Evolutionary conservation across 768 basidiomycete genomes (phyloP), one percentile per base, ranked within the genome.

Genomic region (Boletus reticulatus): DNA sequence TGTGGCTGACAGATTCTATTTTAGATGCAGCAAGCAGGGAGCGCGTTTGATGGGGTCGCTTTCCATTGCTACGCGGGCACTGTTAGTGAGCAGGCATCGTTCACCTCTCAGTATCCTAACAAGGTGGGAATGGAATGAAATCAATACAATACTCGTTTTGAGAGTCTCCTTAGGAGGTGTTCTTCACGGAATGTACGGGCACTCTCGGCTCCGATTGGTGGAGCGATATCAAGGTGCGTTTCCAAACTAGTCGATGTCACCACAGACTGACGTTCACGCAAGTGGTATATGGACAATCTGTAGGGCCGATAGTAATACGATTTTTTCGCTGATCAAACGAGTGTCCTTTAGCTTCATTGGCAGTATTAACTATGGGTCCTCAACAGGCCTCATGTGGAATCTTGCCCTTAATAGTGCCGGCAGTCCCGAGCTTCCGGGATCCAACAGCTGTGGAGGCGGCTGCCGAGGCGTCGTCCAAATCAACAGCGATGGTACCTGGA

Each of bases 251-350:
- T 31, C 3, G 5, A 7, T 32, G 6, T 32, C n/a, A 20, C 43
- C 8, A 36, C 16, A 32, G 38, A 42, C 50, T 70, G 39, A 71
- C 48, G 14, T 41, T 16, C 22, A 38, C 27, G 4, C 39, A 53
- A 85, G 84, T 88, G 85, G 85, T 83, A 85, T 57, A 82, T 86
- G 79, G 78, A 84, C 56, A 85, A 85, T 61, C 69, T 88, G 82
- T 87, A 55, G 47, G 79, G 59, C 16, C 24, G 31, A 16, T 14
- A 27, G 17, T 19, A 45, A 34, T 1, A n/a, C 44, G 59, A 52
- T 41, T 68, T 62, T 42, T 68, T 69, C 43, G 60, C 69, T 49
- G 66, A 73, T 48, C 53, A 46, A 48, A 45, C 65, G 11, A 49
- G 2, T 10, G 1, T 51, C 32, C n/a, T 16, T 43, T 37, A 73